These are phyloP conservation scores for Leishmania turanica DNA, from an alignment of 208 protist species.

Conservation along the genomic window DNA sequence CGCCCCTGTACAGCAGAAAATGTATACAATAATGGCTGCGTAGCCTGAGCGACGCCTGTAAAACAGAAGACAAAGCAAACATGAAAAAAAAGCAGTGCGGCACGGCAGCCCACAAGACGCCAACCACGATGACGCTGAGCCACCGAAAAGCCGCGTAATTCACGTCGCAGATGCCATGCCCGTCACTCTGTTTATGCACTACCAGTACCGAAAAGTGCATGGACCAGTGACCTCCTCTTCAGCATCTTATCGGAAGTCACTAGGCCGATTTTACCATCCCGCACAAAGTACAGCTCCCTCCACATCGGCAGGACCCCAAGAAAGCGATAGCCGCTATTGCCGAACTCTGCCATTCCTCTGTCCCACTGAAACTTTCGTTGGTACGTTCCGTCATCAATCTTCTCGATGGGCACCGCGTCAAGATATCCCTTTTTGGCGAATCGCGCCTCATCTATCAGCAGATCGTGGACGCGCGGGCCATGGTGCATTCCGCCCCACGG, in stretches of 20 bases:
- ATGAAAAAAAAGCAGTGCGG: background rate
- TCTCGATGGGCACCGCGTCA: conserved; percentile 73
- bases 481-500: conserved; percentile 90
- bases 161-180: background rate
- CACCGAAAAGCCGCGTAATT: background rate
- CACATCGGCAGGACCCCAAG: conserved; percentile 65
- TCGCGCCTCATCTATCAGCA: conserved; percentile 67
- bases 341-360: conserved; percentile 81
- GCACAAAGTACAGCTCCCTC: conserved; percentile 88
- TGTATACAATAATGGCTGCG: background rate
- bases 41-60: background rate
- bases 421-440: conserved; percentile 87
- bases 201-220: conserved; percentile 21
- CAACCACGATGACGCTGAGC: background rate
- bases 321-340: conserved; percentile 56
- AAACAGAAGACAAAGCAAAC: background rate
- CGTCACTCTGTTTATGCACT: background rate
- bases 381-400: conserved; percentile 86
- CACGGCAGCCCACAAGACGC: too few relatives aligned
- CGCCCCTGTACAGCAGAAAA: background rate
- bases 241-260: conserved; percentile 77
- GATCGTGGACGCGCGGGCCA: conserved; percentile 60
- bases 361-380: conserved; percentile 89
- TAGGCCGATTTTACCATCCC: conserved; percentile 73
- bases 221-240: conserved; percentile 48